Evolutionary conservation across 192 early-diverging fungal genomes (phyloP).

Genomic region (Coemansia sp.): DNA sequence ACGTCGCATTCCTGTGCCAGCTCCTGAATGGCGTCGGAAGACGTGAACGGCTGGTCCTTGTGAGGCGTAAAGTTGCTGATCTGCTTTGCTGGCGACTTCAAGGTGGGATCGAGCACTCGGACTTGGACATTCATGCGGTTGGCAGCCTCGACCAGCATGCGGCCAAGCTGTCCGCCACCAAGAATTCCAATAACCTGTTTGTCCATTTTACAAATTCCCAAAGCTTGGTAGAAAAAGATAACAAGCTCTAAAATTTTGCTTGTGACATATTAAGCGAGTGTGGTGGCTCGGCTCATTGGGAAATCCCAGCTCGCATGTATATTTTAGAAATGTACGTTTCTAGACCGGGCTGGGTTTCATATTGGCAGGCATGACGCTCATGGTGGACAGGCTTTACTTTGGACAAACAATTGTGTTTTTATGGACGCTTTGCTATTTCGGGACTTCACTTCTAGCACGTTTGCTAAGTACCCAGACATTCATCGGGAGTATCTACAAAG

Average conservation of each 20-base stretch:
- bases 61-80: slow-evolving; percentile 68
- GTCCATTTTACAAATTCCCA: slow-evolving; percentile 32
- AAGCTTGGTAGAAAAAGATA: not conserved
- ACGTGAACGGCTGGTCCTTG: slow-evolving; percentile 82
- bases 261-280: not conserved
- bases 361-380: not conserved
- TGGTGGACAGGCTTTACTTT: too few relatives aligned
- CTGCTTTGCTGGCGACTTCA: slow-evolving; percentile 83
- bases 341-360: not conserved
- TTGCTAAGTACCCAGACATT: slow-evolving; percentile 5
- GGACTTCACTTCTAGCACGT: too few relatives aligned
- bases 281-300: too few relatives aligned
- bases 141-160: slow-evolving; percentile 96
- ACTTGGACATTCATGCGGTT: slow-evolving; percentile 85
- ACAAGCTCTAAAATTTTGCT: not conserved
- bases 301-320: not conserved
- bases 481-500: not conserved
- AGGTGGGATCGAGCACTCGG: slow-evolving; percentile 75
- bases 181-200: slow-evolving; percentile 55
- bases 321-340: not conserved
- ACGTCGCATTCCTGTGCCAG: slow-evolving; percentile 75
- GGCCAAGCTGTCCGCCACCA: slow-evolving; percentile 94
- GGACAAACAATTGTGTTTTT: too few relatives aligned
- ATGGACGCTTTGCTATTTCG: too few relatives aligned
- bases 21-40: slow-evolving; percentile 69